Base-by-base conservation (phyloP, 352 stramenopile genomes). In the Globisporangium viniferum region DNA sequence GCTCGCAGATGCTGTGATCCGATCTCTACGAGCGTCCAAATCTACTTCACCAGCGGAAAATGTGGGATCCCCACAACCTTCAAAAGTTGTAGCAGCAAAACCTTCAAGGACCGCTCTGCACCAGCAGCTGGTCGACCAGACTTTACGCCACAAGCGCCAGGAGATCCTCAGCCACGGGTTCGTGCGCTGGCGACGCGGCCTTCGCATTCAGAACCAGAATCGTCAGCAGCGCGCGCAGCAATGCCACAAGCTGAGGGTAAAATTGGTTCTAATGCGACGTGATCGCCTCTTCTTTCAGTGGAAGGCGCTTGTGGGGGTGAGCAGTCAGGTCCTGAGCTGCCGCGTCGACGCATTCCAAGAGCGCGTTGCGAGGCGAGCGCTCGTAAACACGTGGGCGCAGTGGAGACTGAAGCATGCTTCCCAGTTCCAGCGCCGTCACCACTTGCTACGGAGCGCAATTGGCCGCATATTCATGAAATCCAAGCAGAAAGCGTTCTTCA, bases 81-180 rank as follows among this genome's bases (percentile, higher is more conserved):
- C 27, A 59, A 33, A 2, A 59, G n/a, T 5, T 2, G 12, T 53
- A 53, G 2, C 7, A 9, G 20, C 27, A 59, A 36, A 31, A 69
- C 6, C 46, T 58, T 2, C 39, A 24, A 75, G 75, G 58, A 84
- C 71, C 7, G 63, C 64, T 12, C 57, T 90, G 8, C 85, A 93
- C 12, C 73, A 88, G 31, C 80, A 91, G 61, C 72, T 89, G 9
- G 90, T 92, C 58, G 73, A 84, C 49, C 75, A 88, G 39, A 84
- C 62, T 18, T 75, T 91, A 24, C 74, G 56, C 10, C 65, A 71
- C 5, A 80, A 82, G 49, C 70, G 71, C 5, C 83, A 77, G 22
- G 74, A 89, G 24, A 67, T 80, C 14, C 31, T 84, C 8, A 70
- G 49, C n/a, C 68, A 81, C 51, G 65, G 59, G 1, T 88, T 90